phyloP scores from a whole-genome alignment of 495 filamentous ascomycete genomes.

The Endocarpon pusillum region DNA sequence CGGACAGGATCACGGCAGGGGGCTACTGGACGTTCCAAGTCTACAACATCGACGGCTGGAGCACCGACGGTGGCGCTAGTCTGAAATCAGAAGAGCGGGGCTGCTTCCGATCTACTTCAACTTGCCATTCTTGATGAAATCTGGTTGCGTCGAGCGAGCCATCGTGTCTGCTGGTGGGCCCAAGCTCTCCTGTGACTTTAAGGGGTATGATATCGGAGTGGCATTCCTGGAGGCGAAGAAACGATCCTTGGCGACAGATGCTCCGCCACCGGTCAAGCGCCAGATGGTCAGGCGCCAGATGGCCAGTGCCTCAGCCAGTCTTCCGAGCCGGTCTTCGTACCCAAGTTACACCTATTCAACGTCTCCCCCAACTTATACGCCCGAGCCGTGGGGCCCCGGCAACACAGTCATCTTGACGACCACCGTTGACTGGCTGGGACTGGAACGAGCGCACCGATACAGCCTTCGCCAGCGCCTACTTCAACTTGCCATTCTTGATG shows the following conservation, averaged over 20 bases:
- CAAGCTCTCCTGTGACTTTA: no score
- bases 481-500: conserved; percentile 4
- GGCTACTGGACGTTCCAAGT: conserved; percentile 1
- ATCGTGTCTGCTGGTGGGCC: conserved; percentile 4
- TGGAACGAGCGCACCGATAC: conserved; percentile 1
- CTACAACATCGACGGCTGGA: conserved; percentile 1
- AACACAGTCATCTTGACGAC: no score
- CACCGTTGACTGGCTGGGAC: conserved; percentile 2
- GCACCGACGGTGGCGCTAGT: neutral
- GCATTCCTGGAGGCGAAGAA: no score
- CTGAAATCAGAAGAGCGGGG: conserved; percentile 1
- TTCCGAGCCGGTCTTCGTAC: no score
- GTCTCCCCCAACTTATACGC: no score
- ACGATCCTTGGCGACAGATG: no score
- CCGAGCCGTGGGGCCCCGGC: no score
- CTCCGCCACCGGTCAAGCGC: no score
- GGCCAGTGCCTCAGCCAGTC: no score
- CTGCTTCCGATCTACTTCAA: conserved; percentile 3
- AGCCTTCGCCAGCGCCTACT: neutral
- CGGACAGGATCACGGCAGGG: neutral
- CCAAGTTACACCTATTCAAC: no score
- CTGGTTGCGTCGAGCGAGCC: conserved; percentile 5
- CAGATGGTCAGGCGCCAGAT: no score
- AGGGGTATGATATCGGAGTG: no score
- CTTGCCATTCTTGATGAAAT: conserved; percentile 4